Percentiles rank a stretch among this genome's conserved stretches.
Conservation (phyloP, 2,329 filamentous ascomycete genomes). For the Beauveria brongniartii region DNA sequence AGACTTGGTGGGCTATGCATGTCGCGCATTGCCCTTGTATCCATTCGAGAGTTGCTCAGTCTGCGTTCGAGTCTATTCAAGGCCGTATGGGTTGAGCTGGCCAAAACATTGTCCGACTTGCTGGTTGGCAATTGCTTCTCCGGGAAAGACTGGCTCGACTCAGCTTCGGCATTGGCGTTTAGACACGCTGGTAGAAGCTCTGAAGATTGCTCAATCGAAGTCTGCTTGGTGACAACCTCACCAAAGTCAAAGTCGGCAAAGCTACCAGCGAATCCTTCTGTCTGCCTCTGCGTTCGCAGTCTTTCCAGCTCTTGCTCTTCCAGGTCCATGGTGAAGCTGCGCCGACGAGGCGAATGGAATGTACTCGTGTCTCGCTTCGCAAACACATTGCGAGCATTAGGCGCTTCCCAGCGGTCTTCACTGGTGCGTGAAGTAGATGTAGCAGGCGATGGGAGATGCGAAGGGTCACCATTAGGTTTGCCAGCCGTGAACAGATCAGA, state of each 20-base stretch:
- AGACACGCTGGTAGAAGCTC: background rate
- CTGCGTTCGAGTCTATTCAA: background rate
- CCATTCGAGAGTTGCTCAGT: background rate
- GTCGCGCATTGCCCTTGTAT: background rate
- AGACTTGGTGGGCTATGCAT: background rate
- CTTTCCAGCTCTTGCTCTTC: conserved; percentile 26
- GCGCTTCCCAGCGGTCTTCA: conserved; percentile 30
- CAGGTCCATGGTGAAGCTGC: conserved; percentile 42
- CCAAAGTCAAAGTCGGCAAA: conserved; percentile 33
- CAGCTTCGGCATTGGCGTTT: background rate
- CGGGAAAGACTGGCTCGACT: background rate
- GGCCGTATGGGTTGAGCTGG: background rate
- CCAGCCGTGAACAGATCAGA: conserved; percentile 3
- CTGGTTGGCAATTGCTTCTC: background rate
- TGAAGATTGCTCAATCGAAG: conserved; percentile 7
- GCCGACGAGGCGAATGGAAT: conserved; percentile 34
- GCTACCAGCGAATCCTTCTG: conserved; percentile 29
- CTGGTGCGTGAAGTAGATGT: conserved; percentile 31
- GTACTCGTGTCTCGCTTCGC: conserved; percentile 45
- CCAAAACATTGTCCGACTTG: background rate
- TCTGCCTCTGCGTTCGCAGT: conserved; percentile 14
- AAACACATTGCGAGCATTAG: conserved; percentile 39
- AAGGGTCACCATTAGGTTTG: conserved; percentile 16
- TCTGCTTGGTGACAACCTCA: conserved; percentile 19
- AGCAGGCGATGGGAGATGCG: conserved; percentile 35